Evolutionary conservation across 164 flowering plant genomes (phyloP).

Genomic region (Euptelea pleiosperma): DNA sequence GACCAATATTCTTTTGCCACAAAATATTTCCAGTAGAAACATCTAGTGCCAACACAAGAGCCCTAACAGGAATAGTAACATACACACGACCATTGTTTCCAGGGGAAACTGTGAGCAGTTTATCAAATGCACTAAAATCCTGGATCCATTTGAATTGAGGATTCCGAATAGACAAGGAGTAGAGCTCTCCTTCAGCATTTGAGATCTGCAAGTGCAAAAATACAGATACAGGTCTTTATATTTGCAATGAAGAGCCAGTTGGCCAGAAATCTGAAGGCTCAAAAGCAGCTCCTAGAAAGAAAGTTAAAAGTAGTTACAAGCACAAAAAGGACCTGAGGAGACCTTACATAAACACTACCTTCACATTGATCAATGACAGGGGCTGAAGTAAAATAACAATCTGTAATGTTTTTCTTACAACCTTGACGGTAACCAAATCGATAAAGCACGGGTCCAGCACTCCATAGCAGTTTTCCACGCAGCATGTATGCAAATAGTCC

Average conservation of each 20-base stretch:
- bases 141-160: constrained; percentile 79
- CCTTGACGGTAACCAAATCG: constrained; percentile 76
- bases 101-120: constrained; percentile 41
- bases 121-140: constrained; percentile 68
- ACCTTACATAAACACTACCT: constrained; percentile 78
- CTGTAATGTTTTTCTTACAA: constrained; percentile 50
- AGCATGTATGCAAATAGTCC: constrained; percentile 71
- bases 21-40: constrained; percentile 56
- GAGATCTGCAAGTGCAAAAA: constrained; percentile 52
- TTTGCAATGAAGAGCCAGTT: not conserved
- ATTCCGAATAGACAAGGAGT: constrained; percentile 52
- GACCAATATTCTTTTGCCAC: constrained; percentile 74
- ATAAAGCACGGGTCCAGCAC: constrained; percentile 61
- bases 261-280: too few relatives aligned
- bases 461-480: constrained; percentile 59
- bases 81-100: constrained; percentile 83
- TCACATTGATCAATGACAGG: constrained; percentile 89
- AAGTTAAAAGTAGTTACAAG: too few relatives aligned
- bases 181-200: constrained; percentile 73
- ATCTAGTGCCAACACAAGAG: constrained; percentile 64
- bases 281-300: too few relatives aligned
- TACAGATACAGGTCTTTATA: not conserved
- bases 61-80: constrained; percentile 49
- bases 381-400: constrained; percentile 65
- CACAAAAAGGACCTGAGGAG: too few relatives aligned